Evolutionary conservation across 2,329 filamentous ascomycete species (phyloP).

Genomic region (Bipolaris bicolor): DNA sequence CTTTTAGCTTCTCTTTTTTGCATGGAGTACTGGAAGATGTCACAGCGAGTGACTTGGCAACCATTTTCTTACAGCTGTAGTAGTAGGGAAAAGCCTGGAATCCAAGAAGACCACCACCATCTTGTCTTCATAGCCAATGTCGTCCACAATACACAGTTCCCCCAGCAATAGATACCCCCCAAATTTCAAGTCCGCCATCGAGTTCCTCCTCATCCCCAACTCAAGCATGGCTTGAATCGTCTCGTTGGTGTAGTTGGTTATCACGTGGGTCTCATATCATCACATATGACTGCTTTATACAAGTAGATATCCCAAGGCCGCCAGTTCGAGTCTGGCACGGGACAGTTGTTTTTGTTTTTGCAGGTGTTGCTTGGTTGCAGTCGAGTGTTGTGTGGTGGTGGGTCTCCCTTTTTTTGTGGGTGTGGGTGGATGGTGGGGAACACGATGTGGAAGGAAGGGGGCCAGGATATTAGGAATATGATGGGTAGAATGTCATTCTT

Average conservation of each 20-base stretch:
- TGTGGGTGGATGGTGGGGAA: not conserved
- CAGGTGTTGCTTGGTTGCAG: not conserved
- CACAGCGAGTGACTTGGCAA: no score
- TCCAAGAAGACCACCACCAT: no score
- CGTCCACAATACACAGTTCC: no score
- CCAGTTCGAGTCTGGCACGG: conserved; percentile 17
- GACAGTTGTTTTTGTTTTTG: conserved; percentile 10
- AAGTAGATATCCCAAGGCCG: conserved; percentile 16
- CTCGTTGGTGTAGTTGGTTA: conserved; percentile 19
- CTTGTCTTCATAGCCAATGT: not conserved
- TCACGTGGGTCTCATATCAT: conserved; percentile 18
- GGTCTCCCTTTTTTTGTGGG: not conserved
- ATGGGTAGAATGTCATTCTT: not conserved
- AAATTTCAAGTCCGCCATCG: not conserved
- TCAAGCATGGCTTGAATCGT: conserved; percentile 9
- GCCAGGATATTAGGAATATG: not conserved
- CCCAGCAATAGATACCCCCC: accelerated
- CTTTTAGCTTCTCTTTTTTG: no score
- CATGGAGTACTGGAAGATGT: no score
- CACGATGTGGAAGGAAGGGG: not conserved
- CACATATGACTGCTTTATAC: conserved; percentile 4
- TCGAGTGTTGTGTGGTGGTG: not conserved
- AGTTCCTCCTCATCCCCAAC: not conserved
- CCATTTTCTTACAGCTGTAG: no score
- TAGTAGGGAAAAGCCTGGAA: no score